A percentile compares a stretch with the other conserved stretches of the same genome.
Evolutionary conservation across 2,329 filamentous ascomycete species (phyloP).

Genomic region (Aureobasidium sp.): DNA sequence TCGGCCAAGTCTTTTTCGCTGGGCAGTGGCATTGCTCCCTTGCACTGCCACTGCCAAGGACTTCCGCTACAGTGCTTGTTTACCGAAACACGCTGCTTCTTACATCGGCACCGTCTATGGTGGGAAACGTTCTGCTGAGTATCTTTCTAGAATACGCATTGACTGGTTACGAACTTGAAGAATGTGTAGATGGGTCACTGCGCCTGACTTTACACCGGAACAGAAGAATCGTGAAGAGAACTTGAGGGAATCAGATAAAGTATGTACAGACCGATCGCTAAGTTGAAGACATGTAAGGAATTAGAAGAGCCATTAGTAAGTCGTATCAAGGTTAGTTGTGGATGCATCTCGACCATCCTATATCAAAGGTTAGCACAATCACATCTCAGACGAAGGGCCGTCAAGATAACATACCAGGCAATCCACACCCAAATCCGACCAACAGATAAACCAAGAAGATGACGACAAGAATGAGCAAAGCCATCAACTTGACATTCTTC

Average conservation of each 20-base stretch:
- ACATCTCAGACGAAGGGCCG: conserved; percentile 23
- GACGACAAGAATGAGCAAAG: conserved; percentile 75
- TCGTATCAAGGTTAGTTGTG: conserved; percentile 28
- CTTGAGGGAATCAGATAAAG: not conserved
- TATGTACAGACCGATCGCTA: conserved; percentile 11
- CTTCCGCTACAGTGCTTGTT: not conserved
- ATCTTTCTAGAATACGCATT: too few species aligned
- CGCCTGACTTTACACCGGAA: too few species aligned
- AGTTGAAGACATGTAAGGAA: not conserved
- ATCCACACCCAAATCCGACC: conserved; percentile 76
- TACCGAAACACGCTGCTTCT: not conserved
- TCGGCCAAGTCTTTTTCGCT: not conserved
- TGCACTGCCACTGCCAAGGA: conserved; percentile 13
- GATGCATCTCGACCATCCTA: conserved; percentile 43
- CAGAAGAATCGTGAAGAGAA: not conserved
- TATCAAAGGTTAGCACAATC: conserved; percentile 20
- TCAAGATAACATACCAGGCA: conserved; percentile 57
- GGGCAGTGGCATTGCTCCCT: not conserved
- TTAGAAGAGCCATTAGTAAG: not conserved
- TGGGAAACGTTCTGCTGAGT: too few species aligned
- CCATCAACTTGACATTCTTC: conserved; percentile 99
- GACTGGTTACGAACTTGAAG: too few species aligned
- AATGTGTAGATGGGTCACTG: too few species aligned
- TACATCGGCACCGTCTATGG: too few species aligned
- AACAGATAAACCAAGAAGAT: conserved; percentile 77